A percentile compares a stretch with the other conserved stretches of the same genome.
Evolutionary conservation across 306 rosid species (phyloP).

Genomic region (Casuarina glauca): DNA sequence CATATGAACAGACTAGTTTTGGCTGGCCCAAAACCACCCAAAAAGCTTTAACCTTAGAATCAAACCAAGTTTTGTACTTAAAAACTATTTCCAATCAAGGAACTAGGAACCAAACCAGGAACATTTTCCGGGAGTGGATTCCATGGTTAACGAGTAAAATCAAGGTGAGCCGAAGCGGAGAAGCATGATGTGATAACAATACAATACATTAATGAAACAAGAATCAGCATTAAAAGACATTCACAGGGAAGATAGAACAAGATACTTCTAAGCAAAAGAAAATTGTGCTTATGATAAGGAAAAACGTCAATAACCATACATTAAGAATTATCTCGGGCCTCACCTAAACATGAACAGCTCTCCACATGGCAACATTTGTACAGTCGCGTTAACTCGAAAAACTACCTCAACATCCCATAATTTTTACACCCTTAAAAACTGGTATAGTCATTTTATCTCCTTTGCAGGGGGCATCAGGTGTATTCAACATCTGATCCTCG

Average conservation of each 20-base stretch:
- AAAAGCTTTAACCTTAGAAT: too few species aligned
- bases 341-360: constrained; percentile 66
- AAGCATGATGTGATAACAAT: neutral
- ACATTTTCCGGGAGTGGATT: neutral
- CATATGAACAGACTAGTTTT: too few species aligned
- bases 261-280: constrained; percentile 17
- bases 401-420: constrained; percentile 65
- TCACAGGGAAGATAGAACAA: neutral
- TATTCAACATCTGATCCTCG: constrained; percentile 50
- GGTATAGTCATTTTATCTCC: constrained; percentile 62
- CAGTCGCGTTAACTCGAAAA: constrained; percentile 19
- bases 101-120: neutral
- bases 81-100: neutral
- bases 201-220: neutral
- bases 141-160: neutral
- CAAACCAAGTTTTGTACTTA: neutral
- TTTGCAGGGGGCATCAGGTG: constrained; percentile 55
- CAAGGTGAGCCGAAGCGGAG: neutral
- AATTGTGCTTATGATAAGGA: constrained; percentile 28
- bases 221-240: neutral
- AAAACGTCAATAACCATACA: constrained; percentile 56
- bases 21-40: too few species aligned
- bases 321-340: constrained; percentile 45
- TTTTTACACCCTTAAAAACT: constrained; percentile 62
- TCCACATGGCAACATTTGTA: constrained; percentile 51